These are phyloP conservation scores for Yamadazyma sp. DNA, from an alignment of 805 yeast genomes.

Conservation along the genomic window DNA sequence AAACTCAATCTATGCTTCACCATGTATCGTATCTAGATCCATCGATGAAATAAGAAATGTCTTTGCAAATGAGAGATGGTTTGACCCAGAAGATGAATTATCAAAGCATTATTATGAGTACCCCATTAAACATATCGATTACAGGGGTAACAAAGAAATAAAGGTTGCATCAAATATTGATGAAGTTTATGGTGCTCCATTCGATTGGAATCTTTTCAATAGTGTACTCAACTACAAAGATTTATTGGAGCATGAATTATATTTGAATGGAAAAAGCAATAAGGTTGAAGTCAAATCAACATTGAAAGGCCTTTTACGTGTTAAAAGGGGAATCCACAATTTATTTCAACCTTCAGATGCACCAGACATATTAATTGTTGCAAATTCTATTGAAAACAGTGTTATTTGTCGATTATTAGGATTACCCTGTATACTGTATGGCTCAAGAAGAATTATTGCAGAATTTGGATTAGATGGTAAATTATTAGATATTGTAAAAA, in stretches of 20 bases:
- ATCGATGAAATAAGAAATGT: constrained; percentile 1
- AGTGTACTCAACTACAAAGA: not conserved
- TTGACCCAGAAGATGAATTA: constrained; percentile 6
- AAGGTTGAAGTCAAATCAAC: not conserved
- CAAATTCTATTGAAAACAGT: not conserved
- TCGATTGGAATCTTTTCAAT: constrained; percentile 4
- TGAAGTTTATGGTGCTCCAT: not conserved
- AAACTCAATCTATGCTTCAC: constrained; percentile 4
- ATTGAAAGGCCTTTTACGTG: not conserved
- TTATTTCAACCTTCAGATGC: constrained; percentile 7
- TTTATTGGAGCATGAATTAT: constrained; percentile 2
- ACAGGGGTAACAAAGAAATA: constrained; percentile 3
- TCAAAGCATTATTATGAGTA: constrained; percentile 6
- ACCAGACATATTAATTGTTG: constrained; percentile 6
- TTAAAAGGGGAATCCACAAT: constrained; percentile 1
- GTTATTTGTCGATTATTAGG: constrained; percentile 3
- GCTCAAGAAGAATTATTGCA: not conserved
- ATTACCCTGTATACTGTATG: constrained; percentile 1
- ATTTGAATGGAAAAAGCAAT: not conserved
- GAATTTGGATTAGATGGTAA: constrained; percentile 9
- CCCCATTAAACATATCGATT: constrained; percentile 10
- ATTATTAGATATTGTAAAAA: constrained; percentile 8
- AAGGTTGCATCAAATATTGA: not conserved
- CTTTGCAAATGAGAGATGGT: constrained; percentile 5
- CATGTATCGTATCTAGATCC: constrained; percentile 1